Base-by-base conservation (phyloP, 805 yeast species). In the Kodamaea kaohsiungensis region DNA sequence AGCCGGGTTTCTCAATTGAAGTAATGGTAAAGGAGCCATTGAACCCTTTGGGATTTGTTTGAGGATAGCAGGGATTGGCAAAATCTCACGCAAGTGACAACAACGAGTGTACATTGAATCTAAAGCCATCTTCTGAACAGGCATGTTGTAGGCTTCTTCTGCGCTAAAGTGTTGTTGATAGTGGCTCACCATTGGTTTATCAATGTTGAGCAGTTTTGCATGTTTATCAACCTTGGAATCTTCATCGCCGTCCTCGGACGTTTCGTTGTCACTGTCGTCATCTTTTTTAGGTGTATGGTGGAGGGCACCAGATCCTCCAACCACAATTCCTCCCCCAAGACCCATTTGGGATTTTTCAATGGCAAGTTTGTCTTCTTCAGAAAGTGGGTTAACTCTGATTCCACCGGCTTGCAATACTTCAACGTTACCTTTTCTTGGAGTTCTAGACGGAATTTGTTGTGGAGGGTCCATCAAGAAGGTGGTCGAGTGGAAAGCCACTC, bases 61-160 rank as follows among this genome's bases (percentile, higher is more conserved):
- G 61, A 89, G 65, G 6, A 93, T 91, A 2, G 96, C 93, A 2
- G 96, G 93, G 49, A 92, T 92, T 1, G 98, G 98, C 56, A 92
- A 69, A 54, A 92, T 92, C 64, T 92, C 98, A 53, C 98, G 77
- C 55, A 92, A 74, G 68, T 92, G 98, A 67, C 98, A 92, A 68
- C 98, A 93, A 59, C 98, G 77, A 1, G 97, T 90, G 70, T 92
- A 92, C 64, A 93, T 77, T 46, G 84, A 80, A 61, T 90, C 97
- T 51, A 88, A 79, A 0, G 79, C 79, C 79, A 76, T 76, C 53
- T 74, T 75, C 56, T 73, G 64, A 10, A 73, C 68, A 1, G 79
- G 79, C 0, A 61, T 65, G 12, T 68, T 60, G 57, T 73, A 74
- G 2, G 25, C 45, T 12, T 40, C 45, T 16, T 40, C 19, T 17